Evolutionary conservation across 75 land plant genomes (phyloP).

Genomic region (Selaginella tamariscina): DNA sequence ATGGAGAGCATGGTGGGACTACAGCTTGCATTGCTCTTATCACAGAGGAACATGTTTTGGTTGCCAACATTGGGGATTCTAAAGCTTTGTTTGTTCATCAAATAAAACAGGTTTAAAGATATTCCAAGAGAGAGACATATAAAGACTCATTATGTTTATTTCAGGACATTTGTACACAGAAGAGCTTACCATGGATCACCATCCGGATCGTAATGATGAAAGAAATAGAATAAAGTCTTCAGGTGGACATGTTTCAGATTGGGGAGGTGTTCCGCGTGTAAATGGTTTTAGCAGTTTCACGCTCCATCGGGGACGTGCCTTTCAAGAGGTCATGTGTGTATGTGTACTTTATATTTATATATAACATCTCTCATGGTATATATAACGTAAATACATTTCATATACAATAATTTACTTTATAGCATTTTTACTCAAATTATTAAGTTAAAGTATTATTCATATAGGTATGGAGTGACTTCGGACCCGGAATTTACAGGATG

Average conservation of each 20-base stretch:
- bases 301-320: neutral
- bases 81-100: constrained; percentile 6
- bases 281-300: constrained; percentile 10
- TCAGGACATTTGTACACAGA: neutral
- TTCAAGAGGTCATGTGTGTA: constrained; percentile 2
- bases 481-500: constrained; percentile 1
- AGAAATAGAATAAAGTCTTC: neutral
- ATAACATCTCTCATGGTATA: no score
- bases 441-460: no score
- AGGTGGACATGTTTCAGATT: neutral
- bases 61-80: constrained; percentile 5
- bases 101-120: neutral
- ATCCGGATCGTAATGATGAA: neutral
- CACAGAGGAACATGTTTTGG: neutral
- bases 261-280: neutral
- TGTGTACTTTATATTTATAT: no score
- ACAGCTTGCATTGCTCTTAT: constrained; percentile 5
- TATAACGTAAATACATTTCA: neutral
- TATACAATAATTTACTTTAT: neutral
- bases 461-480: constrained; percentile 4
- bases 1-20: neutral
- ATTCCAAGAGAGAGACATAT: neutral
- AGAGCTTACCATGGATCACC: neutral
- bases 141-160: neutral
- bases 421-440: neutral